These are phyloP conservation scores for Amanita brunnescens DNA, from an alignment of 768 basidiomycete species.

Conservation along the genomic window DNA sequence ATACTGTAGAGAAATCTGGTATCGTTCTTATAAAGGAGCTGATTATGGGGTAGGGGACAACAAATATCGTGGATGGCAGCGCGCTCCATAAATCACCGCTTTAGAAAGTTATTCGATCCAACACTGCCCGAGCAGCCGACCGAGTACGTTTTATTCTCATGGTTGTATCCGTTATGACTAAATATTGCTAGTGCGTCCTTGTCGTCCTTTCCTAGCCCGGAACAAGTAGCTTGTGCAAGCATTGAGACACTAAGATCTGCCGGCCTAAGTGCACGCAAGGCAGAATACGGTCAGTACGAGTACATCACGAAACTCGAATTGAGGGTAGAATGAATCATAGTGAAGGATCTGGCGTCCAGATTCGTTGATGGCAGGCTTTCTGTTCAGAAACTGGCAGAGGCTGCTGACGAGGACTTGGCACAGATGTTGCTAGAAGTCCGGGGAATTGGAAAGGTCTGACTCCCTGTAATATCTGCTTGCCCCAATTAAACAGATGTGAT, in stretches of 20 bases:
- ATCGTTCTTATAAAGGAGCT: background rate
- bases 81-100: slow-evolving; percentile 71
- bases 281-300: slow-evolving; percentile 65
- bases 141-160: slow-evolving; percentile 25
- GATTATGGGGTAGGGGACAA: slow-evolving; percentile 41
- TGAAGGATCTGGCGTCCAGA: slow-evolving; percentile 67
- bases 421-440: slow-evolving; percentile 69
- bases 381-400: slow-evolving; percentile 58
- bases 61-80: slow-evolving; percentile 88
- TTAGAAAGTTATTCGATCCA: slow-evolving; percentile 67
- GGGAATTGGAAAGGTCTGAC: slow-evolving; percentile 71
- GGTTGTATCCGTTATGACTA: slow-evolving; percentile 7
- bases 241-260: slow-evolving; percentile 54
- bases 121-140: slow-evolving; percentile 59
- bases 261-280: slow-evolving; percentile 79
- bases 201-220: slow-evolving; percentile 59
- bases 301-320: background rate
- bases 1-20: slow-evolving; percentile 43
- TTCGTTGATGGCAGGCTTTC: slow-evolving; percentile 79
- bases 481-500: background rate
- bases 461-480: slow-evolving; percentile 15
- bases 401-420: slow-evolving; percentile 68
- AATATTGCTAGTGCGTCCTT: slow-evolving; percentile 8
- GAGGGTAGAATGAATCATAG: slow-evolving; percentile 27
- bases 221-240: slow-evolving; percentile 55